These are phyloP conservation scores for Entomophthora muscae DNA, from an alignment of 371 early-diverging fungal genomes.

Conservation along the genomic window DNA sequence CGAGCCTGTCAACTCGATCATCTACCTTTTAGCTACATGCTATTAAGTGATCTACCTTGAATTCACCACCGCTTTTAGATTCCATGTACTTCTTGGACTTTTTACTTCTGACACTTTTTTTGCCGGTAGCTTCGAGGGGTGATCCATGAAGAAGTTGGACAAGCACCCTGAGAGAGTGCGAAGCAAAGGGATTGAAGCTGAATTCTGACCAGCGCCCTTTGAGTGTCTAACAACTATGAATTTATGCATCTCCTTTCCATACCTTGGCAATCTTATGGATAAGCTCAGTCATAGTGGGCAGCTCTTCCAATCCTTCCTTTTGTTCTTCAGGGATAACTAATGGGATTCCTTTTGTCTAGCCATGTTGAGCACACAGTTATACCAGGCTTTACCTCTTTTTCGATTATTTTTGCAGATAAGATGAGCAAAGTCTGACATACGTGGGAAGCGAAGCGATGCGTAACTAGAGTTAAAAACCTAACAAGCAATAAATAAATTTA, in stretches of 20 bases:
- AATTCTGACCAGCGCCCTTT: slow-evolving; percentile 38
- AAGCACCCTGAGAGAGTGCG: slow-evolving; percentile 51
- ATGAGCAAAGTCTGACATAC: slow-evolving; percentile 60
- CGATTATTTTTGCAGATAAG: slow-evolving; percentile 49
- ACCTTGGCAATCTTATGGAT: background rate
- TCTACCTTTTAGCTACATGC: background rate
- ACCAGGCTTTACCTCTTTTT: slow-evolving; percentile 35
- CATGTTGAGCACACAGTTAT: background rate
- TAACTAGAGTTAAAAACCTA: slow-evolving; percentile 43
- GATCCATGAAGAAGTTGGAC: slow-evolving; percentile 48
- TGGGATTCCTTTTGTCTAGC: slow-evolving; percentile 14
- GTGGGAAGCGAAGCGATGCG: slow-evolving; percentile 73
- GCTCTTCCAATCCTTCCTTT: slow-evolving; percentile 10
- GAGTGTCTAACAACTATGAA: slow-evolving; percentile 41
- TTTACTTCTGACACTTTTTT: slow-evolving; percentile 34
- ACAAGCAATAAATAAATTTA: background rate
- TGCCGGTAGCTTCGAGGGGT: slow-evolving; percentile 29
- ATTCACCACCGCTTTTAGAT: slow-evolving; percentile 31
- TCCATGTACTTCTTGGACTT: slow-evolving; percentile 44
- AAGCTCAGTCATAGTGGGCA: slow-evolving; percentile 14
- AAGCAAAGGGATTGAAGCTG: slow-evolving; percentile 53
- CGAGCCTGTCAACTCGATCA: slow-evolving; percentile 13
- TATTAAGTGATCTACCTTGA: background rate
- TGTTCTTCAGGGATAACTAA: slow-evolving; percentile 21
- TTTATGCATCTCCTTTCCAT: slow-evolving; percentile 28